Evolutionary conservation across 768 basidiomycete species (phyloP).

Genomic region (Lanmaoa pseudosensibilis): DNA sequence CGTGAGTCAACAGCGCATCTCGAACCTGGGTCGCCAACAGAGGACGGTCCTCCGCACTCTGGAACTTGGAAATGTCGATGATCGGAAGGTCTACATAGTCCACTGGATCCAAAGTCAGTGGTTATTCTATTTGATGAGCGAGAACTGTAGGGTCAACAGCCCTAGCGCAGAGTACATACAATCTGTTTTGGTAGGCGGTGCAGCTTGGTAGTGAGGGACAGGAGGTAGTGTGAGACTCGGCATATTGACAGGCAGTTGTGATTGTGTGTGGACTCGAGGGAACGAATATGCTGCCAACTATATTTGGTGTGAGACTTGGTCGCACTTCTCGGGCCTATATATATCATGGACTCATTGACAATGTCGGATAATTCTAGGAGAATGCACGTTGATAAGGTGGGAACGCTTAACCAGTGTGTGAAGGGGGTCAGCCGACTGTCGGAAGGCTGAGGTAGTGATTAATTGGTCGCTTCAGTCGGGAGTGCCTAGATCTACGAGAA

Average conservation of each 20-base stretch:
- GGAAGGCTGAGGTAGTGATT: no score
- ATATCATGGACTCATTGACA: no score
- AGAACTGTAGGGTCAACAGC: not conserved
- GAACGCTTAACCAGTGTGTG: no score
- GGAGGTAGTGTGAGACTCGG: slow-evolving; percentile 33
- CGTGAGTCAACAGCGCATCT: slow-evolving; percentile 46
- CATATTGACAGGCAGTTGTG: slow-evolving; percentile 18
- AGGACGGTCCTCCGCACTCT: slow-evolving; percentile 38
- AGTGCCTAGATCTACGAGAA: no score
- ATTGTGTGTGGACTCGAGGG: not conserved
- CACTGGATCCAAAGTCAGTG: slow-evolving; percentile 34
- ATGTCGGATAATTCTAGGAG: no score
- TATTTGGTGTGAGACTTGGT: not conserved
- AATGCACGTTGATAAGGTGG: no score
- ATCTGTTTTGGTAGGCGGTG: slow-evolving; percentile 35
- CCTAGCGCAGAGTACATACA: slow-evolving; percentile 24
- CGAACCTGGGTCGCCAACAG: slow-evolving; percentile 41
- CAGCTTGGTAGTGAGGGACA: slow-evolving; percentile 38
- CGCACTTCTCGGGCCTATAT: not conserved
- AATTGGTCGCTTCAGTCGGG: no score
- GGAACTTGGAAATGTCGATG: slow-evolving; percentile 48
- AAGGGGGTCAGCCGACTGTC: no score
- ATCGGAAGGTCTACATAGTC: slow-evolving; percentile 52
- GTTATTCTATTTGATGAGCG: not conserved
- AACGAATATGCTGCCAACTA: not conserved